Evolutionary conservation across 306 rosid species (phyloP).

Genomic region (Neltuma alba): DNA sequence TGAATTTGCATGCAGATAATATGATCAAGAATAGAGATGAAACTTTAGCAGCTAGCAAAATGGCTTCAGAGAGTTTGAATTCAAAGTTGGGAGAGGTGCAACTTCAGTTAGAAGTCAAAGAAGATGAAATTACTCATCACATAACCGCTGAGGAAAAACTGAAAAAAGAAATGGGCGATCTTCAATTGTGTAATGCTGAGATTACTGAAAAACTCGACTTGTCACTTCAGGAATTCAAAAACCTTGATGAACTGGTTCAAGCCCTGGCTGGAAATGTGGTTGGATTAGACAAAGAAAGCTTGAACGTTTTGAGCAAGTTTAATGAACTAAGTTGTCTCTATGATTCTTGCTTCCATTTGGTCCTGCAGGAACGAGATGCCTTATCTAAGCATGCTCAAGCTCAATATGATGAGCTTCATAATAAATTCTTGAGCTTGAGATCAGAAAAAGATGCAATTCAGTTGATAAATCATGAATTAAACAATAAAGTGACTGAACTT

Average conservation of each 20-base stretch:
- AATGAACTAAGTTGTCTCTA: too few relatives aligned
- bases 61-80: constrained; percentile 64
- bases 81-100: constrained; percentile 61
- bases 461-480: constrained; percentile 55
- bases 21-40: constrained; percentile 67
- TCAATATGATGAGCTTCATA: constrained; percentile 59
- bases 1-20: constrained; percentile 58
- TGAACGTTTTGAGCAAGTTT: too few relatives aligned
- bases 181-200: constrained; percentile 55
- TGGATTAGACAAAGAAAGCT: constrained; percentile 68
- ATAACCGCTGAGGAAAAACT: constrained; percentile 48
- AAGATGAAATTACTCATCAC: constrained; percentile 59
- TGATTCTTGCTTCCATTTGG: too few relatives aligned
- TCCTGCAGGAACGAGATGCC: constrained; percentile 67
- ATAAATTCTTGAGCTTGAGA: constrained; percentile 47
- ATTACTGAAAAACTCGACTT: constrained; percentile 54
- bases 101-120: constrained; percentile 61
- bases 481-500: constrained; percentile 57
- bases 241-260: constrained; percentile 60
- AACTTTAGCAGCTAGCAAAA: constrained; percentile 54
- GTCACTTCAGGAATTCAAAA: constrained; percentile 63
- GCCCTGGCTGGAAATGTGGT: constrained; percentile 54
- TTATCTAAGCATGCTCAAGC: constrained; percentile 61
- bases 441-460: constrained; percentile 62
- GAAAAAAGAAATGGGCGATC: constrained; percentile 64